Conservation (phyloP, 805 yeast species). For the Nakazawaea populi region DNA sequence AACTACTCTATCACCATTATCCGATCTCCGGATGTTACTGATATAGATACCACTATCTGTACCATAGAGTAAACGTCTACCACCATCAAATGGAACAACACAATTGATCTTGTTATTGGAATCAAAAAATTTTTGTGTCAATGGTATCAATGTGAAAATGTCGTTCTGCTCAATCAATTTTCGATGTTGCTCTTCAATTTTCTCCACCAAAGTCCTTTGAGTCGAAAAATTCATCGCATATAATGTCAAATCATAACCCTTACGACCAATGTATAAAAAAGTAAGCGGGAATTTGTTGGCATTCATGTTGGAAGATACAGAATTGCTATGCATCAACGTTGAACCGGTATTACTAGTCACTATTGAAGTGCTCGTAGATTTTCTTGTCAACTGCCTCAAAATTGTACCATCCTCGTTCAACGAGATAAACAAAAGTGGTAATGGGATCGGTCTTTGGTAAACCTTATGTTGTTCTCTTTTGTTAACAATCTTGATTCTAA, state of each 20-base stretch:
- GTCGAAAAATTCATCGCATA: slow-evolving; percentile 51
- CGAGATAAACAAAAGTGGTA: slow-evolving; percentile 68
- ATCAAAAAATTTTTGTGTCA: slow-evolving; percentile 72
- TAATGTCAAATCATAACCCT: slow-evolving; percentile 47
- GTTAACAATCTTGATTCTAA: slow-evolving; percentile 78
- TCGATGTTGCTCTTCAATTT: slow-evolving; percentile 73
- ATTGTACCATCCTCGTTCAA: slow-evolving; percentile 77
- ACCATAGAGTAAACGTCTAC: slow-evolving; percentile 83
- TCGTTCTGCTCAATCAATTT: slow-evolving; percentile 67
- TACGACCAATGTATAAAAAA: slow-evolving; percentile 46
- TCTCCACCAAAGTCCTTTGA: slow-evolving; percentile 76
- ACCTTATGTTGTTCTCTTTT: slow-evolving; percentile 90
- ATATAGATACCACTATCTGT: slow-evolving; percentile 89
- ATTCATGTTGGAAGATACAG: slow-evolving; percentile 14
- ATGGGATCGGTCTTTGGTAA: slow-evolving; percentile 80
- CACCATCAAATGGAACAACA: slow-evolving; percentile 92
- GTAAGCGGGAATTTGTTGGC: slow-evolving; percentile 42
- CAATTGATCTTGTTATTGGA: slow-evolving; percentile 77
- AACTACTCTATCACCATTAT: slow-evolving; percentile 45
- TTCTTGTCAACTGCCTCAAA: slow-evolving; percentile 35
- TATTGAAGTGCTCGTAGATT: slow-evolving; percentile 29
- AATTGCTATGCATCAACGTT: slow-evolving; percentile 19
- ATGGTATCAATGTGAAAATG: slow-evolving; percentile 70
- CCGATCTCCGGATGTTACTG: slow-evolving; percentile 55
- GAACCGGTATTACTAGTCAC: slow-evolving; percentile 23